Evolutionary conservation across 805 yeast genomes (phyloP).

Genomic region (Ogataea wickerhamii): DNA sequence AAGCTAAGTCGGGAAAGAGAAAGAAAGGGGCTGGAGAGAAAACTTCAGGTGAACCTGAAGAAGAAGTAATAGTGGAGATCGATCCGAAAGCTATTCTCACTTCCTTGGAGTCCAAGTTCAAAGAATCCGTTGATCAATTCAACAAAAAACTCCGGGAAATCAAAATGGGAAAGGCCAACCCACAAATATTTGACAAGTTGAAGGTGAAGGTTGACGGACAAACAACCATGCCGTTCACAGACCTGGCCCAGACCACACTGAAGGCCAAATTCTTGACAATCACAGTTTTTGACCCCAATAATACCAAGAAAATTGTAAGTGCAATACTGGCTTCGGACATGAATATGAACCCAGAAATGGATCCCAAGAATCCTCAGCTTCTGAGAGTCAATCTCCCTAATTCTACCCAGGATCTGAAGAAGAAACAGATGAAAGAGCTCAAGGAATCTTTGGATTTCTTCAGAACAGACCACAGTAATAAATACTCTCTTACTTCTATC

Average conservation of each 20-base stretch:
- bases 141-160: slow-evolving; percentile 55
- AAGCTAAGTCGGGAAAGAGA: slow-evolving; percentile 12
- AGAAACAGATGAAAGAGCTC: slow-evolving; percentile 51
- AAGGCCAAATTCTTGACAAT: slow-evolving; percentile 68
- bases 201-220: slow-evolving; percentile 47
- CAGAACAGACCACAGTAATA: slow-evolving; percentile 45
- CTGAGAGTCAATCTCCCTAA: slow-evolving; percentile 74
- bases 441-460: slow-evolving; percentile 65
- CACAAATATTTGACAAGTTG: slow-evolving; percentile 60
- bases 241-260: slow-evolving; percentile 66
- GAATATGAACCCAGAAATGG: slow-evolving; percentile 77
- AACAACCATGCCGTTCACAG: slow-evolving; percentile 45
- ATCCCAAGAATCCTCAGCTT: slow-evolving; percentile 67
- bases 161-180: slow-evolving; percentile 67
- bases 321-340: slow-evolving; percentile 65
- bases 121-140: slow-evolving; percentile 48
- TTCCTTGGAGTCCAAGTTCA: slow-evolving; percentile 42
- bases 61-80: slow-evolving; percentile 22
- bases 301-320: slow-evolving; percentile 65
- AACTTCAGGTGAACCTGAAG: slow-evolving; percentile 5
- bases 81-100: slow-evolving; percentile 33
- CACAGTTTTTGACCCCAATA: slow-evolving; percentile 84
- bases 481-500: slow-evolving; percentile 49
- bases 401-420: slow-evolving; percentile 62
- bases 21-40: slow-evolving; percentile 7